Evolutionary conservation across 192 early-diverging fungal genomes (phyloP).

Genomic region (Blastocladiella britannica): DNA sequence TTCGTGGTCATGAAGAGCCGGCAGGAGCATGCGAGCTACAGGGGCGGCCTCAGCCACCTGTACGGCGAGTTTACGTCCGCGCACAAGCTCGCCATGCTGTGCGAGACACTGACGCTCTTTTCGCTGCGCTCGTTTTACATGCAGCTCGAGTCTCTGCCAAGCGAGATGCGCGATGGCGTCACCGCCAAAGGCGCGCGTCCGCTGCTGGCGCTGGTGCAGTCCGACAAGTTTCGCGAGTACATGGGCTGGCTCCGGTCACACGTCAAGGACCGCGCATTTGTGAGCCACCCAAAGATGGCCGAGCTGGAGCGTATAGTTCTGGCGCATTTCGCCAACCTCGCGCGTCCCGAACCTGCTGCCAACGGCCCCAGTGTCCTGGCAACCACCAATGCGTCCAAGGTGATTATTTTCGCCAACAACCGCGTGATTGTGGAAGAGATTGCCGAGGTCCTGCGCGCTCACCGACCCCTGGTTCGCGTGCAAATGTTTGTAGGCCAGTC

Average conservation of each 20-base stretch:
- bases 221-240: conserved; percentile 15
- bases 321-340: conserved; percentile 39
- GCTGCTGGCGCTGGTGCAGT: conserved; percentile 12
- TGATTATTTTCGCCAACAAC: conserved; percentile 72
- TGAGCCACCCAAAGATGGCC: conserved; percentile 69
- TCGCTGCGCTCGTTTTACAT: conserved; percentile 4
- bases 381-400: conserved; percentile 31
- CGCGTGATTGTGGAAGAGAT: conserved; percentile 79
- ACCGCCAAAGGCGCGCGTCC: conserved; percentile 1
- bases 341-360: conserved; percentile 8
- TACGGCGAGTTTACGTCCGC: conserved; percentile 4
- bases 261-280: conserved; percentile 16
- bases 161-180: neutral
- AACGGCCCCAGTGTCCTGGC: too few relatives aligned
- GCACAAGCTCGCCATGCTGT: neutral
- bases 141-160: neutral
- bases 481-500: conserved; percentile 70
- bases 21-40: too few relatives aligned
- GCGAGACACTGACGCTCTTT: neutral
- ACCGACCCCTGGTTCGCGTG: conserved; percentile 43
- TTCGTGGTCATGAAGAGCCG: conserved; percentile 20
- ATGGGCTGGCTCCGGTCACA: conserved; percentile 15
- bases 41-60: conserved; percentile 1
- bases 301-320: conserved; percentile 35
- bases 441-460: conserved; percentile 20